Percentiles rank a stretch among this genome's conserved stretches.
Conservation (phyloP, 2,329 filamentous ascomycete species). For the Gyromitra esculenta region DNA sequence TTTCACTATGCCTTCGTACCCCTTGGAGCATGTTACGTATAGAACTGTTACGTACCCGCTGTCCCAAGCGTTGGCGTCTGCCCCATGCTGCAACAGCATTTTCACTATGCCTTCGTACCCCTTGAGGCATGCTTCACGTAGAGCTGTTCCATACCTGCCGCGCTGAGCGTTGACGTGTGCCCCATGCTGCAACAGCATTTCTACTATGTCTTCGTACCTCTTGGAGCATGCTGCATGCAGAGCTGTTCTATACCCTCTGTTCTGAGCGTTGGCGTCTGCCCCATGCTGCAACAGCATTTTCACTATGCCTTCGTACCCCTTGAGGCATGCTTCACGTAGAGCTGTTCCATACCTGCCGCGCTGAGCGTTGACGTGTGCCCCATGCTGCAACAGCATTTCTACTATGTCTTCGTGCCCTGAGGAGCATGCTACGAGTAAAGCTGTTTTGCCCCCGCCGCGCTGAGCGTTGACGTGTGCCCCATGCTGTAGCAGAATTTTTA, state of each 20-base stretch:
- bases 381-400: neutral
- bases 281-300: neutral
- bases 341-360: neutral
- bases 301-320: neutral
- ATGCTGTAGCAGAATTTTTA: neutral
- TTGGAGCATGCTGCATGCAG: neutral
- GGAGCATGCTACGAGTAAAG: neutral
- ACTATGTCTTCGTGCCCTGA: neutral
- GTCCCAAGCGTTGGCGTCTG: constrained; percentile 60
- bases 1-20: neutral
- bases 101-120: constrained; percentile 1
- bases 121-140: neutral
- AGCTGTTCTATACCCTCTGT: neutral
- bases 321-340: neutral
- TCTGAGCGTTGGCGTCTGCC: neutral
- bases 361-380: neutral
- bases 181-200: constrained; percentile 19
- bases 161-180: neutral
- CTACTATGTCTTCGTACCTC: constrained; percentile 4
- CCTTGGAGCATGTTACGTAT: too few relatives aligned
- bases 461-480: neutral
- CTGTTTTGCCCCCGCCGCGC: neutral
- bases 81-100: constrained; percentile 22
- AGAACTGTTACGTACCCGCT: too few relatives aligned
- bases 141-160: neutral